Base-by-base conservation (phyloP, 495 filamentous ascomycete genomes). In the Lineolata rhizophorae region DNA sequence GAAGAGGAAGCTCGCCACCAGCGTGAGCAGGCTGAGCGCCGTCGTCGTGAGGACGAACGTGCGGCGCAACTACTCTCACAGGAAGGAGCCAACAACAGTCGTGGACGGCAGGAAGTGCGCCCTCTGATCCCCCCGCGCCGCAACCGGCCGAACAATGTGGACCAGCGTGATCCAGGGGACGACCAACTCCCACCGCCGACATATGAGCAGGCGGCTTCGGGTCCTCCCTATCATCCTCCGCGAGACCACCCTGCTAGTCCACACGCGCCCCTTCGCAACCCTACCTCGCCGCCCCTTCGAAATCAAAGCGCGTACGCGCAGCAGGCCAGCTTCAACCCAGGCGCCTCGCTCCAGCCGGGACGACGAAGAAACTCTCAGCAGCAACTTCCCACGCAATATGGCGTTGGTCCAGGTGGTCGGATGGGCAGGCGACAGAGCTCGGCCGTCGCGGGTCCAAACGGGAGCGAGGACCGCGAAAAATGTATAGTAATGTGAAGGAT, bases 191-290 rank as follows among this genome's bases (percentile, higher is more conserved):
- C 76, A 2, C 80, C 78, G 8, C 81, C 81, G 4, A 71, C 66
- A 10, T 91, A 91, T 46, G 81, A 87, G 52, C 75, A 84, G 55
- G 74, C 76, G 5, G 64, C 76, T 0, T 65, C 60, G 19, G 60
- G 61, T 30, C 62, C 58, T 4, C 61, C 63, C 4, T 83, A 80
- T 39, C 53, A 68, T 8, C 70, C 73, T 3, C 71, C 75, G 0
- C 46, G 52, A 14, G 57, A 64, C 12, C 64, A 68, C 36, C 66
- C 76, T 0, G 58, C 56, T 18, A 59, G 61, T 43, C 60, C 67
- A 22, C 43, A 43, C n/a, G 59, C 59, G 32, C 57, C 32, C 37
- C 22, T 36, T 13, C 35, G 38, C 1, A 41, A 36, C 14, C 34
- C 37, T 4, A 6, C 8, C 5, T 11, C 10, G 6, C 8, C 27